Evolutionary conservation across 2,329 filamentous ascomycete species (phyloP).

Genomic region (Phoma herbarum): DNA sequence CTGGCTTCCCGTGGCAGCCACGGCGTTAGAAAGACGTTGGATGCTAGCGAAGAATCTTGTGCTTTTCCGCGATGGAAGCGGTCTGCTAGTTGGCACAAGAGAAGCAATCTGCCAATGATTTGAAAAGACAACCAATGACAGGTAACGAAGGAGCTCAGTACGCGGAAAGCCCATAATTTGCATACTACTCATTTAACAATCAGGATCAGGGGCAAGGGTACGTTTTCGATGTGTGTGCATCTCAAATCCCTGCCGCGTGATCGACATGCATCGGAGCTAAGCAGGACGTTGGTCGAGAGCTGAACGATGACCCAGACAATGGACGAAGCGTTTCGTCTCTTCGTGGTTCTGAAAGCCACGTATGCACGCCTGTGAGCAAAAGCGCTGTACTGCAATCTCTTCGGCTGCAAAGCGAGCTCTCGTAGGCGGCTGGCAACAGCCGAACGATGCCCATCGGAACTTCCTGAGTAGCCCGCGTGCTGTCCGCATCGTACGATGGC

Average conservation of each 20-base stretch:
- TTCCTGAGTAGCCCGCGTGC: background rate
- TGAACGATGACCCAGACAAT: background rate
- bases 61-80: background rate
- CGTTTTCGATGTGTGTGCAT: slow-evolving; percentile 1
- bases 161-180: background rate
- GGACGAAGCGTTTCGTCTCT: slow-evolving; percentile 2
- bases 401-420: slow-evolving; percentile 16
- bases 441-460: background rate
- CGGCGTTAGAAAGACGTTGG: slow-evolving; percentile 1
- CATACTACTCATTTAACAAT: background rate
- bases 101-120: background rate
- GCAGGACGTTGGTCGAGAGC: slow-evolving; percentile 4
- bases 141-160: background rate
- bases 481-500: slow-evolving; percentile 7
- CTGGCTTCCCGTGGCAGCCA: slow-evolving; percentile 1
- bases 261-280: slow-evolving; percentile 17
- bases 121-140: background rate
- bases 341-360: slow-evolving; percentile 17
- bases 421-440: slow-evolving; percentile 3
- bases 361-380: background rate
- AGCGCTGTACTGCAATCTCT: slow-evolving; percentile 8
- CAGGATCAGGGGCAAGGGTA: background rate
- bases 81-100: background rate
- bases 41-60: background rate
- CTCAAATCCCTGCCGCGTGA: slow-evolving; percentile 4